A percentile compares a stretch with the other conserved stretches of the same genome.
Evolutionary conservation across 2,329 filamentous ascomycete genomes (phyloP).

Genomic region (Colletotrichum sublineola): DNA sequence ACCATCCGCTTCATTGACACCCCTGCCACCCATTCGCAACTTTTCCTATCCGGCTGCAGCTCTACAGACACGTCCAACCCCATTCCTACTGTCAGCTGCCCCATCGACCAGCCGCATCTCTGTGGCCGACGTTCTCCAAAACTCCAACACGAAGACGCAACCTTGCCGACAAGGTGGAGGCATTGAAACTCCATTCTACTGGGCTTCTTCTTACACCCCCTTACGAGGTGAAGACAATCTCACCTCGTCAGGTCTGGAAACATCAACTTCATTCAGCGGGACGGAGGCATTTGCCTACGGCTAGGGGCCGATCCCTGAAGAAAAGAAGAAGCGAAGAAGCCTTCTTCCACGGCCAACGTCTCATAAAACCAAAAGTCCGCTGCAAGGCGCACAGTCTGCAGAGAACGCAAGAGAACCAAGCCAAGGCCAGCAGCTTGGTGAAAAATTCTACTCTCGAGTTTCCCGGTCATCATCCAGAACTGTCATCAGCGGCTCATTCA

Average conservation of each 20-base stretch:
- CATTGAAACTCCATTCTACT: slow-evolving; percentile 31
- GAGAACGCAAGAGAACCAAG: not conserved
- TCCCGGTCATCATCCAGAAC: not conserved
- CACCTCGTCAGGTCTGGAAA: not conserved
- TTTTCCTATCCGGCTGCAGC: slow-evolving; percentile 45
- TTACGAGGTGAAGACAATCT: slow-evolving; percentile 15
- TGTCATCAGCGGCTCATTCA: not conserved
- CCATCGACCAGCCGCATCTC: not conserved
- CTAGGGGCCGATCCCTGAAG: slow-evolving; percentile 28
- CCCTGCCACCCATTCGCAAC: slow-evolving; percentile 40
- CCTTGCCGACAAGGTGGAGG: not conserved
- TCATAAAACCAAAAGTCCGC: not conserved
- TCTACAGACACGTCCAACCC: slow-evolving; percentile 12
- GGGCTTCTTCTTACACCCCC: slow-evolving; percentile 36
- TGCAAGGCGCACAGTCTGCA: not conserved
- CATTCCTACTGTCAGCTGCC: not conserved
- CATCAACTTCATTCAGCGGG: slow-evolving; percentile 6
- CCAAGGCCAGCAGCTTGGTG: not conserved
- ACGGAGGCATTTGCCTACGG: slow-evolving; percentile 37
- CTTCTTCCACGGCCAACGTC: slow-evolving; percentile 22
- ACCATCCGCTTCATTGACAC: not conserved
- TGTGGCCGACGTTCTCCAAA: not conserved
- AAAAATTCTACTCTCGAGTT: not conserved
- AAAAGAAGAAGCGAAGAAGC: slow-evolving; percentile 34
- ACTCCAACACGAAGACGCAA: not conserved